Conservation (phyloP, 345 rosid genomes). For the Eucalyptus rudis region DNA sequence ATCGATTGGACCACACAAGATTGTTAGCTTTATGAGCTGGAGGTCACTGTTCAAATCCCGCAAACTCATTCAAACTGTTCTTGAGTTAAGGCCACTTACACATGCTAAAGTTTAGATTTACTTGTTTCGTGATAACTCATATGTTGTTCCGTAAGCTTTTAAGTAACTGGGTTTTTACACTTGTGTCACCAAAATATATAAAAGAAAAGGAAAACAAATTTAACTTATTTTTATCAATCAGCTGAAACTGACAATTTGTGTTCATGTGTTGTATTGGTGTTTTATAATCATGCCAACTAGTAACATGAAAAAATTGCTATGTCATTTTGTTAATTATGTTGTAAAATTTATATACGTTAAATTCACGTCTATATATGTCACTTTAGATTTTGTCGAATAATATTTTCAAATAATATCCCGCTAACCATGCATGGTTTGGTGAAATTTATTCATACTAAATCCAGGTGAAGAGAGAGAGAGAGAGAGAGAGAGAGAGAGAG, state of each 20-base stretch:
- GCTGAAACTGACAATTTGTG: rapidly evolving
- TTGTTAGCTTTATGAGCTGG: background rate
- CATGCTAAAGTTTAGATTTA: background rate
- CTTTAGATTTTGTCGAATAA: background rate
- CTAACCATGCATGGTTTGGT: background rate
- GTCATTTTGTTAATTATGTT: background rate
- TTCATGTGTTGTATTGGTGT: background rate
- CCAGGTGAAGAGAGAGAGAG: background rate
- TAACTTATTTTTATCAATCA: background rate
- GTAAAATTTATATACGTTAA: background rate
- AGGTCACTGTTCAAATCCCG: background rate
- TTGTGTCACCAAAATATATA: background rate
- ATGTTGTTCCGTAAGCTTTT: background rate
- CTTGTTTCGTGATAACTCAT: background rate
- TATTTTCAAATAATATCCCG: background rate
- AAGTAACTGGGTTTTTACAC: background rate
- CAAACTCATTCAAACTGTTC: background rate
- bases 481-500: background rate
- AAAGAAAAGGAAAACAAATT: background rate
- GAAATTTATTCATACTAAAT: background rate
- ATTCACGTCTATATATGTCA: background rate
- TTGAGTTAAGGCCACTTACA: background rate
- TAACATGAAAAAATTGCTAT: background rate
- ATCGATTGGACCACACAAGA: background rate
- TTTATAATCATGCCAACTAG: background rate